Base-by-base conservation (phyloP, 306 rosid genomes). In the Cucurbita moschata region DNA sequence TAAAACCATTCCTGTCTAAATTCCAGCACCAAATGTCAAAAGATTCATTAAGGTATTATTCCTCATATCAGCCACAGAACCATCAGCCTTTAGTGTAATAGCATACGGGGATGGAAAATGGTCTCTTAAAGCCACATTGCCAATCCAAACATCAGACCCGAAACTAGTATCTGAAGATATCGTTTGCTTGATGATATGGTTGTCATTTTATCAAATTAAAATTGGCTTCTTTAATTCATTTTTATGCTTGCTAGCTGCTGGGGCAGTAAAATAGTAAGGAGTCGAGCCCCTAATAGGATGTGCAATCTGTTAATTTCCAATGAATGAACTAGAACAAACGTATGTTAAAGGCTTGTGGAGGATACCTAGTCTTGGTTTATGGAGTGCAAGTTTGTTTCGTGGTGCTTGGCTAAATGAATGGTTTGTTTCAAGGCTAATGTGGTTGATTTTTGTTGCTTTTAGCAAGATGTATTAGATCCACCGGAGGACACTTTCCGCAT, bases 401-500 rank as follows among this genome's bases (percentile, higher is more conserved):
- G 46, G 10, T 44, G 59, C 67, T 18, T 71, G 37, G 66, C 8
- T 67, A 58, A 63, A 26, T 74, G 71, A 50, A 18, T 71, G 60
- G 73, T 78, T 64, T 81, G 79, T 80, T 43, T 50, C 46, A 53
- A 76, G 75, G 47, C 77, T 71, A n/a, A 72, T 70, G 37, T 80
- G 58, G 73, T 35, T 43, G 13, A 46, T 82, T 21, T 77, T 83
- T 81, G 23, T 53, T 82, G 79, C 75, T 77, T 69, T 65, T 88
- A 95, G 99, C 96, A 91, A 86, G 96, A 95, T 76, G 75, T 66
- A 47, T 83, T 95, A 65, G 99, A 91, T 83, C 96, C 99, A 65
- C 96, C 99, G 43, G 99, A 95, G 86, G 99, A 95, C 84, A 89
- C 89, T 82, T 95, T 91, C 75, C 99, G 96, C 75, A 91, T 91